A percentile compares a stretch with the other conserved stretches of the same genome.
phyloP scores from a whole-genome alignment of 2,329 filamentous ascomycete species.

The Phyllosticta paracitricarpa region DNA sequence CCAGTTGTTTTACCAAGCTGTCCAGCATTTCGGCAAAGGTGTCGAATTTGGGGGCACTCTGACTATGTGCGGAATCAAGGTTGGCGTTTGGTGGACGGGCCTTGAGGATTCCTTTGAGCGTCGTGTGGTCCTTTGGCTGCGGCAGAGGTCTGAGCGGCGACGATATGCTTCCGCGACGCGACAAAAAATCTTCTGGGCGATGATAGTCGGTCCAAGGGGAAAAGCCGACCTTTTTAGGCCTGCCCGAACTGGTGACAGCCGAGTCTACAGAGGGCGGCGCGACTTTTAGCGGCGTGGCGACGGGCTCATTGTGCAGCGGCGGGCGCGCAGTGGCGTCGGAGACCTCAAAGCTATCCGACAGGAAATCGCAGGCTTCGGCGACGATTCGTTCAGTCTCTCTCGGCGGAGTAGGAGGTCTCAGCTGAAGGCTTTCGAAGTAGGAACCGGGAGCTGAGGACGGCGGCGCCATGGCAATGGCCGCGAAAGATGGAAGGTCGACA shows the following conservation, averaged over 20 bases:
- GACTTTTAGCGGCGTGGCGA: conserved; percentile 30
- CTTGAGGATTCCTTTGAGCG: conserved; percentile 75
- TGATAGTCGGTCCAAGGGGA: conserved; percentile 48
- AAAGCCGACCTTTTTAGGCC: conserved; percentile 52
- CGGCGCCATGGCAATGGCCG: conserved; percentile 18
- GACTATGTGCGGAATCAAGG: not conserved
- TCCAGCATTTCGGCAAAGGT: conserved; percentile 74
- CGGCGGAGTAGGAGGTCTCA: conserved; percentile 48
- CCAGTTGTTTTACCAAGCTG: conserved; percentile 72
- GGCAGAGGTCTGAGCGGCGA: conserved; percentile 38
- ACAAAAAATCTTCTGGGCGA: conserved; percentile 28
- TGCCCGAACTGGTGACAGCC: conserved; percentile 28
- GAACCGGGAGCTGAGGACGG: conserved; percentile 20
- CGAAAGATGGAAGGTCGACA: not conserved
- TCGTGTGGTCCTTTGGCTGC: conserved; percentile 42
- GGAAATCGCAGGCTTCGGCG: conserved; percentile 33
- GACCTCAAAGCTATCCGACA: conserved; percentile 32
- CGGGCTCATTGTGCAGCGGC: conserved; percentile 6
- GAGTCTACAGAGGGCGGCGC: conserved; percentile 33
- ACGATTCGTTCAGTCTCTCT: conserved; percentile 31
- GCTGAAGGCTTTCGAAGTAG: conserved; percentile 36
- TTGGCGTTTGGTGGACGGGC: conserved; percentile 36
- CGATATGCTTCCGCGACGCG: conserved; percentile 12
- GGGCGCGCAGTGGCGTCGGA: conserved; percentile 19
- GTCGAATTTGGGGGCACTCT: conserved; percentile 35